Base-by-base conservation (phyloP, 176 grass and related monocot genomes). In the Dendrocalamus sinicus region DNA sequence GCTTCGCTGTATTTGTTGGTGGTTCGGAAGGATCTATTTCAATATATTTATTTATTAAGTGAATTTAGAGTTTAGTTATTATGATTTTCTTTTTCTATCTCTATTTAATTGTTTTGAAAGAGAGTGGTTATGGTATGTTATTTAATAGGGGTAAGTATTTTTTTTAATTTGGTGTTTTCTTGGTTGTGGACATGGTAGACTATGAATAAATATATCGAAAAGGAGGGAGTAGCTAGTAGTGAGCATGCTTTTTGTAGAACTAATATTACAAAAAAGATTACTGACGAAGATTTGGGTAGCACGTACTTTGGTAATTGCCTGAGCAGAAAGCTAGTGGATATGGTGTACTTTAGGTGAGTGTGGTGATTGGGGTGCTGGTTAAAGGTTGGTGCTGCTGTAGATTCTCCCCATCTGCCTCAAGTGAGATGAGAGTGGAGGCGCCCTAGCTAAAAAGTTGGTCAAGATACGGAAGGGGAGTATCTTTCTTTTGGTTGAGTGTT, bases 381-480 rank as follows among this genome's bases (percentile, higher is more conserved):
- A 70, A 81, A 32, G 53, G 26, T 9, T 28, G 41, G 24, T 45
- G 75, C 54, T 47, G 64, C 22, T 14, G 47, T 24, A 30, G 71
- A 81, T 85, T 54, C 83, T 77, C 32, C 26, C 88, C 35, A 55
- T 72, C 78, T 82, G 54, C 71, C 24, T 60, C 12, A 26, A 32
- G 13, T 11, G 45, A 6, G 35, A 39, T 9, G 71, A 15, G 37
- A 30, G 54, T 40, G 45, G 10, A 41, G 1, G 66, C 70, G 48
- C 69, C 35, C 58, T 4, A 30, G 65, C 60, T 75, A 2, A 66
- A 86, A 82, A 66, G 83, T 20, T 32, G 55, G 78, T 77, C 79
- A 86, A 90, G 84, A 83, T 83, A 90, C 89, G 89, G 79, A 2
- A 81, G 70, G 16, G 12, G 73, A 78, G 74, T 67, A 77, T 86